These are phyloP conservation scores for Mycena pura DNA, from an alignment of 768 basidiomycete species.

Conservation along the genomic window DNA sequence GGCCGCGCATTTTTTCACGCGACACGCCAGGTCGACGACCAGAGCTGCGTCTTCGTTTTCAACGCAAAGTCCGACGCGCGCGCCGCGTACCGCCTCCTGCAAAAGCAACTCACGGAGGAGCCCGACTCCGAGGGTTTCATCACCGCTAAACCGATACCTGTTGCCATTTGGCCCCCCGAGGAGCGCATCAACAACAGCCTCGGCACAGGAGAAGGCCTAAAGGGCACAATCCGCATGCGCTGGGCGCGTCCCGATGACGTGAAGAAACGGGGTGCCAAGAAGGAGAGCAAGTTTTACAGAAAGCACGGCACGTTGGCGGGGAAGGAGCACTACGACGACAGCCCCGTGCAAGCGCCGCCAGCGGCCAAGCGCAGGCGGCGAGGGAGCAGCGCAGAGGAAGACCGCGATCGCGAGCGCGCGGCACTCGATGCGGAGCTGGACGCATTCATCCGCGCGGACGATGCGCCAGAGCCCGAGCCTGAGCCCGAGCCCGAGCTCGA, in stretches of 20 bases:
- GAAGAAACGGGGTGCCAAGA: slow-evolving; percentile 78
- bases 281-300: slow-evolving; percentile 79
- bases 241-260: slow-evolving; percentile 78
- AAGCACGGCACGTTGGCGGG: slow-evolving; percentile 73
- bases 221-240: slow-evolving; percentile 72
- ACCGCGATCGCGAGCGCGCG: slow-evolving; percentile 44
- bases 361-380: slow-evolving; percentile 45
- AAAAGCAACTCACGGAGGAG: slow-evolving; percentile 58
- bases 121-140: slow-evolving; percentile 64
- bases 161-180: slow-evolving; percentile 81
- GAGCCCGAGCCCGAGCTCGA: slow-evolving; percentile 30
- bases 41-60: slow-evolving; percentile 82
- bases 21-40: slow-evolving; percentile 65
- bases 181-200: slow-evolving; percentile 76
- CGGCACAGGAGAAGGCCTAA: slow-evolving; percentile 72
- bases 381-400: slow-evolving; percentile 44
- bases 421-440: slow-evolving; percentile 74
- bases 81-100: slow-evolving; percentile 54
- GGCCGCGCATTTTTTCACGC: not conserved
- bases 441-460: slow-evolving; percentile 63
- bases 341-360: slow-evolving; percentile 32
- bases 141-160: slow-evolving; percentile 72
- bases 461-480: slow-evolving; percentile 29
- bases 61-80: slow-evolving; percentile 60
- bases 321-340: slow-evolving; percentile 55